Base-by-base conservation (phyloP, 2,329 filamentous ascomycete genomes). In the Cercospora citrullina region DNA sequence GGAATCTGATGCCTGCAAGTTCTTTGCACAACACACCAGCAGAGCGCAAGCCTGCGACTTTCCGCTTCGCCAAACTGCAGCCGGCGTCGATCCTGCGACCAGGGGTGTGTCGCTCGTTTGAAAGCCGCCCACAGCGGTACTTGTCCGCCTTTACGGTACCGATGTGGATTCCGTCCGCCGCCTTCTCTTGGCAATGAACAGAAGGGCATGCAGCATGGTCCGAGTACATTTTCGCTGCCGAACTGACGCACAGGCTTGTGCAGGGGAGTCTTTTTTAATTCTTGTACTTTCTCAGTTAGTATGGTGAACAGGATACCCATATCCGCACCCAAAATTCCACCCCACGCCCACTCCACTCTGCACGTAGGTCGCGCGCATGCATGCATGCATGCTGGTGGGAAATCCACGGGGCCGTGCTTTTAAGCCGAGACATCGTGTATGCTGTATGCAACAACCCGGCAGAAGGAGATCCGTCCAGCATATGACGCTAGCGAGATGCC, bases 371-470 rank as follows among this genome's bases (percentile, higher is more conserved):
- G 30, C 53, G n/a, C 18, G 48, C 23, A 55, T 28, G 23, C 12
- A 28, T 28, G 23, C 12, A 28, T 28, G 23, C 48, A 55, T 36
- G 55, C 55, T 36, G 55, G 31, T 33, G 55, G 55, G n/a, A 59
- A 59, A 59, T 36, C n/a, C 63, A 36, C 55, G 57, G 63, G 33
- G 55, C 63, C 55, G 63, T 31, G 45, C 62, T 33, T 12, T 39
- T 36, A 28, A 58, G 30, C 62, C 21, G 30, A 55, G 33, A 30
- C 48, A 42, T 51, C 12, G 30, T 31, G 30, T 31, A 31, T 31
- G 30, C 30, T 59, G n/a, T 23, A 59, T 59, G 55, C 55, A 59
- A n/a, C 5, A 8, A 26, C 61, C 31, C 30, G 33, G 14, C 61
- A 63, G 28, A 23, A 55, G 39, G 28, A 33, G 26, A 58, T 31